A percentile compares a stretch with the other conserved stretches of the same genome.
Evolutionary conservation across 352 stramenopile species (phyloP).

Genomic region (Saprolegnia parasitica): DNA sequence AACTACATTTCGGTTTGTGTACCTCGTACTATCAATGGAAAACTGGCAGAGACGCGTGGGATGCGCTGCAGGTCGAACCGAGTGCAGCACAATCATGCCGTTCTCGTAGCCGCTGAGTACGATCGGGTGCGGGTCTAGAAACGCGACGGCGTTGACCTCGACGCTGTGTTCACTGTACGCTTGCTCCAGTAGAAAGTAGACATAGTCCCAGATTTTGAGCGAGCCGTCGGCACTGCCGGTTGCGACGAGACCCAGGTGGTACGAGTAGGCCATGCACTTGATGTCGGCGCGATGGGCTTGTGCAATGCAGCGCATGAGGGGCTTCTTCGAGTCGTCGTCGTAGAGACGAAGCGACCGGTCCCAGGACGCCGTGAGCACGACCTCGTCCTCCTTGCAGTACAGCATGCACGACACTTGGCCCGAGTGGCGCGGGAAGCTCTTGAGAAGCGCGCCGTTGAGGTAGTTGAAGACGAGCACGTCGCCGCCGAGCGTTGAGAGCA

Average conservation of each 20-base stretch:
- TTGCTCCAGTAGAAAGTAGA: constrained; percentile 77
- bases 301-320: constrained; percentile 56
- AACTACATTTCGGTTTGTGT: too few species aligned
- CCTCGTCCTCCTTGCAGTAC: constrained; percentile 74
- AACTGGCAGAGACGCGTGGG: constrained; percentile 45
- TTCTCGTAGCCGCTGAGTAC: constrained; percentile 68
- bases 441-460: constrained; percentile 62
- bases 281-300: constrained; percentile 73
- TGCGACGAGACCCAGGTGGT: constrained; percentile 56
- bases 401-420: constrained; percentile 55
- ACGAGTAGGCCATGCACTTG: constrained; percentile 71
- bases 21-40: constrained; percentile 32
- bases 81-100: constrained; percentile 55
- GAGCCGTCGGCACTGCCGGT: constrained; percentile 53
- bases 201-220: constrained; percentile 85
- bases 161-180: constrained; percentile 33
- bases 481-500: constrained; percentile 60
- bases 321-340: constrained; percentile 58
- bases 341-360: constrained; percentile 68
- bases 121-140: constrained; percentile 69
- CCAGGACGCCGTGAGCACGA: constrained; percentile 69
- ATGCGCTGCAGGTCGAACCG: constrained; percentile 44
- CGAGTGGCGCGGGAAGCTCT: constrained; percentile 58
- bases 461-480: constrained; percentile 70
- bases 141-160: constrained; percentile 63